A percentile compares a stretch with the other conserved stretches of the same genome.
phyloP scores from a whole-genome alignment of 352 stramenopile genomes.

The Globisporangium solare region DNA sequence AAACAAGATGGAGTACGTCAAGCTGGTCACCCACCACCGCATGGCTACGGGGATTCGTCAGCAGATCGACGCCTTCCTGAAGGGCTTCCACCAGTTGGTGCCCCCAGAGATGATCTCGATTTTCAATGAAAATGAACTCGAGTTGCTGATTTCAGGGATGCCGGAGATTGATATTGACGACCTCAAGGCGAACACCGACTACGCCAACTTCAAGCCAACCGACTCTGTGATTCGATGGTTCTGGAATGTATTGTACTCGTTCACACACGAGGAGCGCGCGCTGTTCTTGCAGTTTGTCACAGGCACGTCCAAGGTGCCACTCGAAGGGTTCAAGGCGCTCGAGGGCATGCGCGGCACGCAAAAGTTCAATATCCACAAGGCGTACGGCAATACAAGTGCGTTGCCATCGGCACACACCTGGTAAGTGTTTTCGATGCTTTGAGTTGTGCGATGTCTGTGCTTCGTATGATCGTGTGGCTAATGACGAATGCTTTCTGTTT shows the following conservation, averaged over 20 bases:
- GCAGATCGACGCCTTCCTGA: conserved; percentile 90
- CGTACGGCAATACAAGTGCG: conserved; percentile 85
- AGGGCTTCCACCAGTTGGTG: conserved; percentile 90
- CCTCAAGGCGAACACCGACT: conserved; percentile 91
- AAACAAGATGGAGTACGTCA: conserved; percentile 94
- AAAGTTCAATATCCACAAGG: conserved; percentile 99
- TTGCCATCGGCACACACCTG: conserved; percentile 96
- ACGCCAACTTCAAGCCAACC: conserved; percentile 89
- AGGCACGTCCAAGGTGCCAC: conserved; percentile 90
- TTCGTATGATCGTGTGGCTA: neutral
- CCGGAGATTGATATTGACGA: conserved; percentile 93
- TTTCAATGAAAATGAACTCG: conserved; percentile 93
- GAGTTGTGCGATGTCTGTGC: neutral
- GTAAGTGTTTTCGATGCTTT: conserved; percentile 33
- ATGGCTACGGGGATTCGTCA: conserved; percentile 98
- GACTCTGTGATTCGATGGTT: conserved; percentile 93
- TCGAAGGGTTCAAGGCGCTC: conserved; percentile 97
- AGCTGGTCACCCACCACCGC: conserved; percentile 96
- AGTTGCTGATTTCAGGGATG: conserved; percentile 92
- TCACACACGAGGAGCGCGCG: conserved; percentile 89
- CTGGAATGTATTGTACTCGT: conserved; percentile 89
- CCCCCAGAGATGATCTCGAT: conserved; percentile 89
- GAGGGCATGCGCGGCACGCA: conserved; percentile 98
- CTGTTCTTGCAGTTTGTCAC: conserved; percentile 94
- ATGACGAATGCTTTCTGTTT: neutral